These are phyloP conservation scores for Sclerotinia trifoliorum DNA, from an alignment of 2,329 filamentous ascomycete genomes.

Conservation along the genomic window DNA sequence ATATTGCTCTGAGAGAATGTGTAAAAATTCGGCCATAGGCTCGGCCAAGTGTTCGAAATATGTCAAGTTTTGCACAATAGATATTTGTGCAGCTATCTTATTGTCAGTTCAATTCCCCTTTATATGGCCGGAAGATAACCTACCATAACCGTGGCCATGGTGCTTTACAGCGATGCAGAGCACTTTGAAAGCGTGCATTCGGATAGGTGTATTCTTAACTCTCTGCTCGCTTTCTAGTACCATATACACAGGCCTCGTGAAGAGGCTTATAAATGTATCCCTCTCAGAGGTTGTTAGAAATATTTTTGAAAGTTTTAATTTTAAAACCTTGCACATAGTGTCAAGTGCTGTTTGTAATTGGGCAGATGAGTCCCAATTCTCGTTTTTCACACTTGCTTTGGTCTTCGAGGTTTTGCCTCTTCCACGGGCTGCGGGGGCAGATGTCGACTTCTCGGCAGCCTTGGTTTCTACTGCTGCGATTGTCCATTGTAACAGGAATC, in stretches of 20 bases:
- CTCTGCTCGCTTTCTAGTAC: constrained; percentile 91
- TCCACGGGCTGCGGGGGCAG: constrained; percentile 67
- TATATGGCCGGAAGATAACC: constrained; percentile 32
- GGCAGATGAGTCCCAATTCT: constrained; percentile 80
- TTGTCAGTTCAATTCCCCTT: constrained; percentile 29
- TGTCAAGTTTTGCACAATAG: constrained; percentile 93
- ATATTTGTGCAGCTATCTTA: constrained; percentile 83
- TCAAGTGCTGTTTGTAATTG: constrained; percentile 89
- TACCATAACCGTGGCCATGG: constrained; percentile 94
- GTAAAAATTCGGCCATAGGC: constrained; percentile 96
- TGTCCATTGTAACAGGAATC: constrained; percentile 91
- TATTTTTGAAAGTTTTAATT: constrained; percentile 85
- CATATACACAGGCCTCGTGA: constrained; percentile 91
- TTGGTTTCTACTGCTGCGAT: constrained; percentile 93
- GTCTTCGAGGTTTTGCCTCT: constrained; percentile 72
- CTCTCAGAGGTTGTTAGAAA: constrained; percentile 95
- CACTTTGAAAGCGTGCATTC: constrained; percentile 97
- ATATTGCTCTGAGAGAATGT: constrained; percentile 95
- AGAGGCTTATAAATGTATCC: constrained; percentile 88
- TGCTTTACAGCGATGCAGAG: constrained; percentile 96
- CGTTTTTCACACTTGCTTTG: constrained; percentile 64
- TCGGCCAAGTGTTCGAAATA: constrained; percentile 99
- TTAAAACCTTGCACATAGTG: constrained; percentile 93
- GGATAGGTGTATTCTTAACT: constrained; percentile 81
- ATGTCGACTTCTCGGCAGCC: constrained; percentile 81